Conservation (phyloP, 345 rosid genomes). For the Anastatica hierochuntica region DNA sequence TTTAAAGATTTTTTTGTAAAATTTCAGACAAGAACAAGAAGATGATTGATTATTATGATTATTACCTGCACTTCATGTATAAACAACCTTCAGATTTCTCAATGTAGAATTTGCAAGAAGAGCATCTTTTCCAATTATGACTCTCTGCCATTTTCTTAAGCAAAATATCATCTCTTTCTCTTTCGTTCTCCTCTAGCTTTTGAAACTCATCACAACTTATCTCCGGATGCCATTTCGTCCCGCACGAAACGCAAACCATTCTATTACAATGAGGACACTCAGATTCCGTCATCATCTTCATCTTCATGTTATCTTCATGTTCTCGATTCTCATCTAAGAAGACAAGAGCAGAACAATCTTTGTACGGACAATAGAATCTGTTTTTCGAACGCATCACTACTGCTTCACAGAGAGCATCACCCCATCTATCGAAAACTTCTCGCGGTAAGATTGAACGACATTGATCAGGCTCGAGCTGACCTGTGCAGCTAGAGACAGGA, state of each 20-base stretch:
- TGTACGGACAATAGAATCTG: slow-evolving; percentile 37
- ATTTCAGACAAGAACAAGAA: neutral
- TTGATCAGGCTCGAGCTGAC: neutral
- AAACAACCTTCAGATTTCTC: slow-evolving; percentile 36
- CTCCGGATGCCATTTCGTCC: slow-evolving; percentile 45
- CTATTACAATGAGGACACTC: slow-evolving; percentile 42
- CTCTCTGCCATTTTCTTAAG: slow-evolving; percentile 35
- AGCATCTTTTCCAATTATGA: slow-evolving; percentile 41
- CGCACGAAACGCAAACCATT: slow-evolving; percentile 39
- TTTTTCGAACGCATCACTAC: slow-evolving; percentile 20
- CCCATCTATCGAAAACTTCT: slow-evolving; percentile 20
- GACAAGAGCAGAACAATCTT: slow-evolving; percentile 37
- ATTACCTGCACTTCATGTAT: slow-evolving; percentile 50
- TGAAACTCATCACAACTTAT: slow-evolving; percentile 32
- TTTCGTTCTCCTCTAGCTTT: slow-evolving; percentile 31
- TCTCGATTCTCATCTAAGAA: slow-evolving; percentile 24
- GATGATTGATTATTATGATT: no score
- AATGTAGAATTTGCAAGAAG: slow-evolving; percentile 33
- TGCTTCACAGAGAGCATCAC: slow-evolving; percentile 36
- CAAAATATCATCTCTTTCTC: slow-evolving; percentile 35
- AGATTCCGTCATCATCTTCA: slow-evolving; percentile 16
- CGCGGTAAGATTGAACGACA: neutral
- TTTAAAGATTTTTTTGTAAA: no score
- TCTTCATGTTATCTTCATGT: no score
- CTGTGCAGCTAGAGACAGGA: slow-evolving; percentile 11